These are phyloP conservation scores for Ensete ventricosum DNA, from an alignment of 176 grass and related monocot species.

Conservation along the genomic window DNA sequence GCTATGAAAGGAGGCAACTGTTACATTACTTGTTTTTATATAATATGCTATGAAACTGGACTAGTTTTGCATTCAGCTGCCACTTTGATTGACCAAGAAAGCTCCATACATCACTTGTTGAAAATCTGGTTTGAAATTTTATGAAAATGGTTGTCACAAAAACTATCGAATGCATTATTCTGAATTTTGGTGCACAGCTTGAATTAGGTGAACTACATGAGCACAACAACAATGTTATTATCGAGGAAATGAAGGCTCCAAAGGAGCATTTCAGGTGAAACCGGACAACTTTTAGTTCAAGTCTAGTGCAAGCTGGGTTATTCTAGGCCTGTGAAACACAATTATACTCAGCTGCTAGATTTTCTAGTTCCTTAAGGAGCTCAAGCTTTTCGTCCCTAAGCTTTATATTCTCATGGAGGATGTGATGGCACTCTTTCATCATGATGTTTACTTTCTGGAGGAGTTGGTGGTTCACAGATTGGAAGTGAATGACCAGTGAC, in stretches of 20 bases:
- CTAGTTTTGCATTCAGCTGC: background rate
- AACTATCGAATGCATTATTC: background rate
- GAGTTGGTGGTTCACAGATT: conserved; percentile 49
- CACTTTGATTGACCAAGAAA: background rate
- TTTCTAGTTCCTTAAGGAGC: conserved; percentile 46
- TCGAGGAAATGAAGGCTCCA: background rate
- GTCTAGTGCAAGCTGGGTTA: background rate
- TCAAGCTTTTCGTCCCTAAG: conserved; percentile 40
- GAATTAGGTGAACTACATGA: background rate
- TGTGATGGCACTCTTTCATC: conserved; percentile 37
- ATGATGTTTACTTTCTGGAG: conserved; percentile 57
- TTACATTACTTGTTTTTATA: background rate
- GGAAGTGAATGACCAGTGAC: conserved; percentile 52
- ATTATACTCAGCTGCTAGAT: conserved; percentile 19
- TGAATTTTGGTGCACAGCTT: background rate
- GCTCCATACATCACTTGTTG: background rate
- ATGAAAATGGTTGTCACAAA: background rate
- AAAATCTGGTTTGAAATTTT: background rate
- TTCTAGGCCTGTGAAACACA: conserved; percentile 1
- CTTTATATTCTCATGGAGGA: conserved; percentile 39
- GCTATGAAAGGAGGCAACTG: background rate
- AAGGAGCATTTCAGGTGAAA: background rate
- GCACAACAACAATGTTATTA: background rate
- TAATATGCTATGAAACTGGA: background rate
- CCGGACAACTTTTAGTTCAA: background rate